These are phyloP conservation scores for Phoma herbarum DNA, from an alignment of 2,329 filamentous ascomycete species.

Conservation along the genomic window DNA sequence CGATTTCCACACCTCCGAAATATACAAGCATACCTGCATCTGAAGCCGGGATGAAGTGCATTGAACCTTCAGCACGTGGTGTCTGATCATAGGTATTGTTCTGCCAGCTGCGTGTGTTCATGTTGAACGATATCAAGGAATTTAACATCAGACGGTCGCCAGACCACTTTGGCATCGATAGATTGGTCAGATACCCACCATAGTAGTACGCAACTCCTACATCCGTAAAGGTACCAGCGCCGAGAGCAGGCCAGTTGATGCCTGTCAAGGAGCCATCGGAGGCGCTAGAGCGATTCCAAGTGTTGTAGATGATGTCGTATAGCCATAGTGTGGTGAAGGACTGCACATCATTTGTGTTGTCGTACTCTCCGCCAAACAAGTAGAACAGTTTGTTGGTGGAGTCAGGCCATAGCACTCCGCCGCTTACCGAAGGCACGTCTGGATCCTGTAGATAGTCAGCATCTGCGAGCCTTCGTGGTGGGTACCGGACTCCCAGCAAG, in stretches of 20 bases:
- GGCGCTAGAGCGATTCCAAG: conserved; percentile 60
- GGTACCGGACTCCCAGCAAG: background rate
- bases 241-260: conserved; percentile 28
- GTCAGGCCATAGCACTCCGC: conserved; percentile 65
- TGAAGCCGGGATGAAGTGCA: conserved; percentile 67
- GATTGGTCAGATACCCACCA: conserved; percentile 66
- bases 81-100: conserved; percentile 61
- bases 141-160: conserved; percentile 19
- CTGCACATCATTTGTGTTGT: conserved; percentile 31
- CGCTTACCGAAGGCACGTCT: conserved; percentile 58
- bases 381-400: conserved; percentile 68
- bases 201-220: conserved; percentile 62
- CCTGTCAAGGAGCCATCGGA: conserved; percentile 21
- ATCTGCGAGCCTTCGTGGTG: background rate
- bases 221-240: conserved; percentile 25
- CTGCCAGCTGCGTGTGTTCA: conserved; percentile 60
- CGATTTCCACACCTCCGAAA: conserved; percentile 62
- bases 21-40: conserved; percentile 66
- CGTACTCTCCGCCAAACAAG: conserved; percentile 66
- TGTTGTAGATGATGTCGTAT: conserved; percentile 64
- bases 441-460: conserved; percentile 51
- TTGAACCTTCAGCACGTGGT: conserved; percentile 64
- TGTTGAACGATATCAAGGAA: conserved; percentile 43
- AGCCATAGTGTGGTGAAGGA: conserved; percentile 55
- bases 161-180: conserved; percentile 49